Evolutionary conservation across 2,329 filamentous ascomycete genomes (phyloP).

Genomic region (Sporothrix brunneoviolacea): DNA sequence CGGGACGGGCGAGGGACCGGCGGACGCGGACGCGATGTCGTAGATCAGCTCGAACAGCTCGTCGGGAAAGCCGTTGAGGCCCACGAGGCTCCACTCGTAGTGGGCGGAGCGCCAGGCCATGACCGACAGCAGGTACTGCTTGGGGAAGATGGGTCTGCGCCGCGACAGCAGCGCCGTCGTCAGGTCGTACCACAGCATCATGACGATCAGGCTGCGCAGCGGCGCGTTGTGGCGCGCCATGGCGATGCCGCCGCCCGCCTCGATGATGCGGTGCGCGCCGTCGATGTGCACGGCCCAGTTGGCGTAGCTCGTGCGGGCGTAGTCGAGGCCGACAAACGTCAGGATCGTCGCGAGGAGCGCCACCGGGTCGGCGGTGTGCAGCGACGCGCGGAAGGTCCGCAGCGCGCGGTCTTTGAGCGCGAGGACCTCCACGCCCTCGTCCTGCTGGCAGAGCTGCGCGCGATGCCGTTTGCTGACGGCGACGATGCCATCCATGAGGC

Average conservation of each 20-base stretch:
- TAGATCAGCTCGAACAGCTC: background rate
- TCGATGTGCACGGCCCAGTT: background rate
- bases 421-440: background rate
- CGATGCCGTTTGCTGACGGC: background rate
- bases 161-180: background rate
- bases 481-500: conserved; percentile 2
- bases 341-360: background rate
- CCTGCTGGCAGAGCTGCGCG: background rate
- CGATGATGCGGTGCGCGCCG: background rate
- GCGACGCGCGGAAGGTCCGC: background rate
- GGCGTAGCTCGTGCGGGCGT: background rate
- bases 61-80: conserved; percentile 7
- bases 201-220: background rate
- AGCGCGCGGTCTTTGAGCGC: background rate
- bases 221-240: background rate
- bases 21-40: background rate
- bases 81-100: conserved; percentile 6
- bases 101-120: background rate
- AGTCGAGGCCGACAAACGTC: background rate
- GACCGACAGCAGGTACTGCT: background rate
- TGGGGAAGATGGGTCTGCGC: background rate
- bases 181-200: background rate
- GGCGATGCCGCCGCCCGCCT: background rate
- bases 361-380: background rate
- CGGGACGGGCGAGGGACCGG: background rate